These are phyloP conservation scores for Phaeosphaeria sp. DNA, from an alignment of 2,329 filamentous ascomycete species.

Conservation along the genomic window DNA sequence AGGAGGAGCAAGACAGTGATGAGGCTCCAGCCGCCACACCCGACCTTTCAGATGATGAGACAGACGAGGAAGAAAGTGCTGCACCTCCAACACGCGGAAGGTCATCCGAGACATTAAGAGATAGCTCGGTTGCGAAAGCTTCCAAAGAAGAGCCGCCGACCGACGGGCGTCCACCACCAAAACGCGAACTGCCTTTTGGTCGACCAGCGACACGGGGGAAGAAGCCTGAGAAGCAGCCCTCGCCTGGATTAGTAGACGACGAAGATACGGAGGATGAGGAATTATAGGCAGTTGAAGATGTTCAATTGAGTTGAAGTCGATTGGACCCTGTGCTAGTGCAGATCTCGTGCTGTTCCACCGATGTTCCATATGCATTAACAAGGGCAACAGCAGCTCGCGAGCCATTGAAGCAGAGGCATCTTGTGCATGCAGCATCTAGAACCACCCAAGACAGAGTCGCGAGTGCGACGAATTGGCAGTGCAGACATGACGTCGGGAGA, in stretches of 20 bases:
- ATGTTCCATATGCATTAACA: background rate
- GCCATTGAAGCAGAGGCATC: background rate
- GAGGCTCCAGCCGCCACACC: conserved; percentile 38
- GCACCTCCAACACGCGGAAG: conserved; percentile 13
- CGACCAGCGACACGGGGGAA: conserved; percentile 30
- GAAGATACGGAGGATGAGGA: conserved; percentile 46
- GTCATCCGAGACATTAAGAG: conserved; percentile 25
- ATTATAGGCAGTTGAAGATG: conserved; percentile 17
- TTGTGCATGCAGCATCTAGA: background rate
- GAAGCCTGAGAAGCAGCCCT: conserved; percentile 15
- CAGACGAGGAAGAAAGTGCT: conserved; percentile 37
- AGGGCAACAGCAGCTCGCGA: background rate
- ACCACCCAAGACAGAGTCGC: background rate
- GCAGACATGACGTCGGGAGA: background rate
- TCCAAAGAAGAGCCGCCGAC: conserved; percentile 18
- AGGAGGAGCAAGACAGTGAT: conserved; percentile 30
- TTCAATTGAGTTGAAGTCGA: background rate
- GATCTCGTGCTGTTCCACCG: background rate
- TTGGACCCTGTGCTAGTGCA: background rate
- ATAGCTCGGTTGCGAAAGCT: conserved; percentile 20
- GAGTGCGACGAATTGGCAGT: background rate
- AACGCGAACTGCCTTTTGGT: conserved; percentile 44
- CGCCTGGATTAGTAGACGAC: conserved; percentile 25
- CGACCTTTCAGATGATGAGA: conserved; percentile 45
- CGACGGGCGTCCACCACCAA: conserved; percentile 36